phyloP scores from a whole-genome alignment of 2,329 filamentous ascomycete genomes.

The Fusarium sp. region DNA sequence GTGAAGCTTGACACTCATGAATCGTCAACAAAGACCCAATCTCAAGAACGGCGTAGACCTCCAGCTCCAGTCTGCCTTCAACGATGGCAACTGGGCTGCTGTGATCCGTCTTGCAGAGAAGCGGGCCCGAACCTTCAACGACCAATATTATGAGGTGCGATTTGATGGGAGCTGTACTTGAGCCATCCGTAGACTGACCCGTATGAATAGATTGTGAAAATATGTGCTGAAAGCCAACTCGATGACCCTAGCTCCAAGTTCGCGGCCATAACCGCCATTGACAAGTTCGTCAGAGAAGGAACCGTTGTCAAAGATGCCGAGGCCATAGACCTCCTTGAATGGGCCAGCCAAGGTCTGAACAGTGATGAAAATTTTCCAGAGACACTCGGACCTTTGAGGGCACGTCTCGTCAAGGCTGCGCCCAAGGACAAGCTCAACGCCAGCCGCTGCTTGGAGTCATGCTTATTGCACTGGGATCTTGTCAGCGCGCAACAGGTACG shows the following conservation, averaged over 20 bases:
- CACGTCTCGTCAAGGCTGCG: conserved; percentile 63
- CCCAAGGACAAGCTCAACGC: conserved; percentile 57
- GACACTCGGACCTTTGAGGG: conserved; percentile 61
- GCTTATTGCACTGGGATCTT: conserved; percentile 65
- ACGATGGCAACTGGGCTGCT: conserved; percentile 63
- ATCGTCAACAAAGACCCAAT: conserved; percentile 48
- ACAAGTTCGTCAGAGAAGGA: conserved; percentile 59
- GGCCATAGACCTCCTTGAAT: conserved; percentile 65
- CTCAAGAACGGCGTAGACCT: conserved; percentile 64
- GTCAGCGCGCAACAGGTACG: conserved; percentile 66
- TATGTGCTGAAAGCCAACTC: conserved; percentile 62
- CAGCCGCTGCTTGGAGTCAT: conserved; percentile 61
- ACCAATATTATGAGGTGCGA: conserved; percentile 65
- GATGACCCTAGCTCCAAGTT: conserved; percentile 60
- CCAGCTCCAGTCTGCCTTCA: conserved; percentile 66
- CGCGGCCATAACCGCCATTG: conserved; percentile 56
- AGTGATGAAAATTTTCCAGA: conserved; percentile 55
- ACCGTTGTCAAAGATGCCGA: conserved; percentile 61
- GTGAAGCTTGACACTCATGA: conserved; percentile 44
- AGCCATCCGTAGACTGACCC: conserved; percentile 8
- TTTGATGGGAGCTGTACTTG: not conserved
- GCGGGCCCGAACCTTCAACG: conserved; percentile 59
- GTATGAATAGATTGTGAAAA: conserved; percentile 54
- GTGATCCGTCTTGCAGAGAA: conserved; percentile 64
- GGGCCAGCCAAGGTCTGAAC: conserved; percentile 57